Evolutionary conservation across 1,284 basidiomycete species (phyloP).

Genomic region (Agroathelia rolfsii): DNA sequence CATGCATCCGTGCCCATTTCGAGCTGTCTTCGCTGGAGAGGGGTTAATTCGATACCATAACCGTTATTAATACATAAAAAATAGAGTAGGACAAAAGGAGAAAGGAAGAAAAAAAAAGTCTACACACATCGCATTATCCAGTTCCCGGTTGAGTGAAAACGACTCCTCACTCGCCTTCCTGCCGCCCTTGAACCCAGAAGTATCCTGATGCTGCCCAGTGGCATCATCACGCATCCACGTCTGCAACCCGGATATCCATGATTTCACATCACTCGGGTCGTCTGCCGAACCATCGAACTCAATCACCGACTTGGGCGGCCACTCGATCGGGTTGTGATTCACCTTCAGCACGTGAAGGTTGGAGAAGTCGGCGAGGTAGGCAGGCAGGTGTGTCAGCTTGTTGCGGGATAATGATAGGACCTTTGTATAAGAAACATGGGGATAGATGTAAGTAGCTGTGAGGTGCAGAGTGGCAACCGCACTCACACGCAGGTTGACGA

Average conservation of each 20-base stretch:
- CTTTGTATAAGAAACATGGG: conserved; percentile 24
- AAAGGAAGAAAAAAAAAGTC: conserved; percentile 1
- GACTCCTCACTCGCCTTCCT: conserved; percentile 32
- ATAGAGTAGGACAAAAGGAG: too few relatives aligned
- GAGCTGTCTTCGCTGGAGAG: conserved; percentile 28
- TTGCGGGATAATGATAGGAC: conserved; percentile 87
- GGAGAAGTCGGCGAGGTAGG: conserved; percentile 68
- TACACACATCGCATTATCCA: conserved; percentile 34
- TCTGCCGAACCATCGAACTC: conserved; percentile 32
- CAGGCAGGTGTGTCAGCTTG: conserved; percentile 70
- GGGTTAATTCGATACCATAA: too few relatives aligned
- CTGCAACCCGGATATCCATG: conserved; percentile 68
- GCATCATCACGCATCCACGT: conserved; percentile 60
- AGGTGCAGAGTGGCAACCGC: background rate
- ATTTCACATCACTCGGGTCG: conserved; percentile 43
- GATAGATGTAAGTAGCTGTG: conserved; percentile 2
- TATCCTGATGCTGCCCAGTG: conserved; percentile 19
- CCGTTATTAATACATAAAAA: too few relatives aligned
- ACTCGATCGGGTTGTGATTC: conserved; percentile 87
- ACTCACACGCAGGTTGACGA: conserved; percentile 70
- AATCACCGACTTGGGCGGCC: conserved; percentile 65
- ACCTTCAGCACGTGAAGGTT: conserved; percentile 77
- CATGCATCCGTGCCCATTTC: conserved; percentile 31
- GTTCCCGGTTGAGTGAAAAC: conserved; percentile 29
- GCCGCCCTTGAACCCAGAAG: too few relatives aligned